Evolutionary conservation across 2,329 filamentous ascomycete genomes (phyloP), one percentile per base, ranked within the genome.

Genomic region (Herpotrichia juniperi): DNA sequence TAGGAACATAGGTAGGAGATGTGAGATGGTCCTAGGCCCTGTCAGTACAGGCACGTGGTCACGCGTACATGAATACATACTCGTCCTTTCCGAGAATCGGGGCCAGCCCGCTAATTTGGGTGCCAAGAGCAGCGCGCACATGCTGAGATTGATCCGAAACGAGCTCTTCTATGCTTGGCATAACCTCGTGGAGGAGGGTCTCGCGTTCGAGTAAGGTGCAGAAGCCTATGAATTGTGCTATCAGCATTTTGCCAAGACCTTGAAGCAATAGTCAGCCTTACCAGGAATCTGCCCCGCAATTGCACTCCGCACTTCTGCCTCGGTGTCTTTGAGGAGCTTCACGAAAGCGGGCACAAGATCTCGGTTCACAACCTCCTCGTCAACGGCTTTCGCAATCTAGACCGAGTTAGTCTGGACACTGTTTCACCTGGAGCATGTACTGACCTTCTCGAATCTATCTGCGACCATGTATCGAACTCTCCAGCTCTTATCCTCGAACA

Each of bases 401-500:
- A 51, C 25, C 42, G 54, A 31, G 64, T 69, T 62, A 73, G 68
- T 57, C 48, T 62, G 60, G 34, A 49, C 21, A 40, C 32, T 59
- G 42, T 58, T 49, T 60, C 51, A 53, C n/a, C 30, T 8, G 28
- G 21, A 14, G 21, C 1, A 16, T 43, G 30, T 24, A 58, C 66
- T 17, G 51, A 91, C 91, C 89, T 97, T 97, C 77, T 99, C 94
- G 71, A 97, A 99, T 73, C 92, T 87, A 76, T 99, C 94, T 43
- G 94, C 94, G 66, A 99, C 94, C 94, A 99, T 99, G 77, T 97
- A 99, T 73, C 94, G 87, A 54, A 99, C 94, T 70, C 94, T 87
- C 94, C 94, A 99, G 79, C 94, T 97, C 85, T 97, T 99, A 76
- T 99, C 94, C 69, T 97, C 94, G 78, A 99, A 97, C 70, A 99